These are phyloP conservation scores for Chlamydomonas sphaeroides DNA, from an alignment of 139 green algal species.

Conservation along the genomic window DNA sequence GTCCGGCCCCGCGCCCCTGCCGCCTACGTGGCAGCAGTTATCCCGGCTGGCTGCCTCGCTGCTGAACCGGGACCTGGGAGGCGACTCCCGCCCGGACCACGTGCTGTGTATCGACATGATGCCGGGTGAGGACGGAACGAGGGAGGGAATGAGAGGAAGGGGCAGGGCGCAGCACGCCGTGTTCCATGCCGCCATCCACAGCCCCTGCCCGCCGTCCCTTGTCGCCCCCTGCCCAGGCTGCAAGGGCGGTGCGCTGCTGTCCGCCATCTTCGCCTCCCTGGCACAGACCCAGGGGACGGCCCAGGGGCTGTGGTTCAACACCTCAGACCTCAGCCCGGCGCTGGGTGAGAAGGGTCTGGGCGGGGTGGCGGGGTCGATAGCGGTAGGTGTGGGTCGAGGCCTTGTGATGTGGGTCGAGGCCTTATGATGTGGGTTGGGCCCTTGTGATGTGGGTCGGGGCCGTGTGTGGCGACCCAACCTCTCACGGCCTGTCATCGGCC, in stretches of 20 bases:
- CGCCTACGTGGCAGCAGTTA: neutral
- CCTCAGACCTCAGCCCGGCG: neutral
- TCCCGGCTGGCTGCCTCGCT: neutral
- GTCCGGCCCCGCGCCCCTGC: neutral
- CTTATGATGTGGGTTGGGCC: too few relatives aligned
- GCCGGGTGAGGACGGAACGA: neutral
- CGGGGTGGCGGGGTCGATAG: too few relatives aligned
- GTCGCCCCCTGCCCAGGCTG: neutral
- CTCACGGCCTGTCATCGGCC: too few relatives aligned
- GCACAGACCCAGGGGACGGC: neutral
- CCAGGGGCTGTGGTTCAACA: neutral
- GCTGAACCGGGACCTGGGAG: neutral
- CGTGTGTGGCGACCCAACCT: too few relatives aligned
- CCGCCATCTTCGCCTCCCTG: neutral
- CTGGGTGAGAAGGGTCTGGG: too few relatives aligned
- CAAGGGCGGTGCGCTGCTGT: neutral
- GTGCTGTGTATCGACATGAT: neutral
- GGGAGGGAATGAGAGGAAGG: too few relatives aligned
- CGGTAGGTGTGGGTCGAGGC: too few relatives aligned
- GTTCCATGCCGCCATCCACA: too few relatives aligned
- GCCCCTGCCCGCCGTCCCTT: too few relatives aligned
- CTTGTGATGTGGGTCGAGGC: too few relatives aligned
- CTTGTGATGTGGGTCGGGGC: too few relatives aligned
- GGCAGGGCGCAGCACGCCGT: too few relatives aligned
- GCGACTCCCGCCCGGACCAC: neutral